Conservation (phyloP, 2,329 filamentous ascomycete species). For the Pseudocercospora ulei region DNA sequence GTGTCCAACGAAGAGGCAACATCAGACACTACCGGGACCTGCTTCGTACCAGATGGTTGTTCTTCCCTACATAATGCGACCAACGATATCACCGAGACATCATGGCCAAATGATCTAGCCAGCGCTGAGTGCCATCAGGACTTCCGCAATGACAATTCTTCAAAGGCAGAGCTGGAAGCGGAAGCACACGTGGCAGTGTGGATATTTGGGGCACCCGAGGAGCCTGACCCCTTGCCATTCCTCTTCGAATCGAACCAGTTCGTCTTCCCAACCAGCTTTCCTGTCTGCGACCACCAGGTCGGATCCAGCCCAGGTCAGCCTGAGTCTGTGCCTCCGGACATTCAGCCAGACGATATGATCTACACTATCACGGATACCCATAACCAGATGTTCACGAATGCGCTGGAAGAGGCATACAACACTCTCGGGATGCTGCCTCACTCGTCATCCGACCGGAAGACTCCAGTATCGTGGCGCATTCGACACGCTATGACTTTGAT, state of each 20-base stretch:
- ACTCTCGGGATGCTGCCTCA: not conserved
- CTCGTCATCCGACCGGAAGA: not conserved
- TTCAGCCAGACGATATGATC: not conserved
- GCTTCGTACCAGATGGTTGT: no score
- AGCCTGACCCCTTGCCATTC: constrained; percentile 8
- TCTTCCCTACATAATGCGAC: no score
- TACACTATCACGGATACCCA: constrained; percentile 1
- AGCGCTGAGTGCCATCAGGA: no score
- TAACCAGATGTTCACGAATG: constrained; percentile 6
- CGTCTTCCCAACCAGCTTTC: not conserved
- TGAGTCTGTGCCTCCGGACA: not conserved
- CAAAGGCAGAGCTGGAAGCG: not conserved
- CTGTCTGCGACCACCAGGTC: constrained; percentile 2
- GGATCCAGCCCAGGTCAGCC: not conserved
- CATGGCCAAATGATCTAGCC: no score
- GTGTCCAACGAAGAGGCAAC: no score
- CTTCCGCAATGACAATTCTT: no score
- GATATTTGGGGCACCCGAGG: constrained; percentile 2
- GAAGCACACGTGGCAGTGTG: not conserved
- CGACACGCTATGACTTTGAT: not conserved
- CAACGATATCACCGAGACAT: no score
- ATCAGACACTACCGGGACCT: no score
- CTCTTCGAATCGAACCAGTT: not conserved
- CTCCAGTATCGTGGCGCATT: not conserved
- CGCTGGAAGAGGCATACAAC: constrained; percentile 10